Evolutionary conservation across 495 filamentous ascomycete genomes (phyloP).

Genomic region (Penicillium manginii): DNA sequence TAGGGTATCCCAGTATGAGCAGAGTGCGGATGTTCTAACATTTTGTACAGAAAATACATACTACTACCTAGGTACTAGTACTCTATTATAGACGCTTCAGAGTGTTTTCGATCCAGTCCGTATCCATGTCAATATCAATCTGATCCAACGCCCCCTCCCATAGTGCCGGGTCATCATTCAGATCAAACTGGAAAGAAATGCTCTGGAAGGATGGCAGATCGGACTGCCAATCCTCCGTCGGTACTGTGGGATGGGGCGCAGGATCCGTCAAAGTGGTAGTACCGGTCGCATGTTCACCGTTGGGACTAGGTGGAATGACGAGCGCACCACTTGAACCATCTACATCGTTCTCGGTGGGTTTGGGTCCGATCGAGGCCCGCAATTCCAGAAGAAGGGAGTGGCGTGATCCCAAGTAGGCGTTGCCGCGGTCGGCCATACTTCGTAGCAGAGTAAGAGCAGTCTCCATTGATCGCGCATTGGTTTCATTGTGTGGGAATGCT

Average conservation of each 20-base stretch:
- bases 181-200: slow-evolving; percentile 41
- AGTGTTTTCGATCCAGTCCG: slow-evolving; percentile 44
- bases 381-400: slow-evolving; percentile 46
- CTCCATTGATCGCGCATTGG: slow-evolving; percentile 45
- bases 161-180: slow-evolving; percentile 41
- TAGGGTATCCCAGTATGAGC: too few species aligned
- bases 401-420: slow-evolving; percentile 46
- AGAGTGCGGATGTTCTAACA: too few species aligned
- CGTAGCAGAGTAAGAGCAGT: slow-evolving; percentile 44
- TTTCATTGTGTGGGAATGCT: slow-evolving; percentile 46
- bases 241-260: neutral
- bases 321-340: neutral
- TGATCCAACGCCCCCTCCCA: slow-evolving; percentile 43
- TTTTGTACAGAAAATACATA: too few species aligned
- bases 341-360: neutral
- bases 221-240: slow-evolving; percentile 25
- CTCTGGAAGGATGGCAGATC: slow-evolving; percentile 35
- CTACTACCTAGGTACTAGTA: neutral
- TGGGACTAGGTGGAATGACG: slow-evolving; percentile 19
- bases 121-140: slow-evolving; percentile 48
- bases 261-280: slow-evolving; percentile 7
- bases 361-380: slow-evolving; percentile 33
- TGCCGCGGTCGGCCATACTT: slow-evolving; percentile 52
- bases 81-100: slow-evolving; percentile 20
- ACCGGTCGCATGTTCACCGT: slow-evolving; percentile 20